Conservation (phyloP, 805 yeast genomes). For the Candida patagonica region DNA sequence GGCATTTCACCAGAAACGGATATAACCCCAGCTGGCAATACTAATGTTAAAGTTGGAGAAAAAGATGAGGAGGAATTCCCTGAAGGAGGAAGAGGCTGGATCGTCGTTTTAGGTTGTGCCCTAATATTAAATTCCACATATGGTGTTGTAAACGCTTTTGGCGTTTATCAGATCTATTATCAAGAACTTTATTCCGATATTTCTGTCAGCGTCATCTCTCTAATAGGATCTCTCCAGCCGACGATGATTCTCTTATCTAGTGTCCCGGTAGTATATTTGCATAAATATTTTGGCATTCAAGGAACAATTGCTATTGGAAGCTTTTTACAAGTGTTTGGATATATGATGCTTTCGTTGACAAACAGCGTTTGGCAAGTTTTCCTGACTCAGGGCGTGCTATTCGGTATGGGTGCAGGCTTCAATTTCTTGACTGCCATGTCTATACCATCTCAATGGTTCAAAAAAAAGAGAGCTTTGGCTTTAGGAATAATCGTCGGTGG, state of each 20-base stretch:
- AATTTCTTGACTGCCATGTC: constrained; percentile 37
- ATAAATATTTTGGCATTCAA: constrained; percentile 36
- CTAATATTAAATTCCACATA: constrained; percentile 41
- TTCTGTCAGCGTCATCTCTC: constrained; percentile 37
- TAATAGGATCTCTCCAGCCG: constrained; percentile 47
- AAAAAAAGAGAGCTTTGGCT: constrained; percentile 36
- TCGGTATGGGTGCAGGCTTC: constrained; percentile 40
- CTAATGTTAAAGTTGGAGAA: constrained; percentile 17
- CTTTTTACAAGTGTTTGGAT: constrained; percentile 34
- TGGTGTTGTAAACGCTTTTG: constrained; percentile 54
- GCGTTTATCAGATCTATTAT: constrained; percentile 48
- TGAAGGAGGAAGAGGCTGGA: constrained; percentile 47
- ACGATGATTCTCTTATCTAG: constrained; percentile 32
- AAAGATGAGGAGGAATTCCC: constrained; percentile 28
- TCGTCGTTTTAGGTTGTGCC: constrained; percentile 41
- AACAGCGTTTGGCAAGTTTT: constrained; percentile 41
- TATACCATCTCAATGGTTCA: constrained; percentile 42
- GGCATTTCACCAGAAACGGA: too few relatives aligned
- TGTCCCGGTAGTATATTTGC: constrained; percentile 31
- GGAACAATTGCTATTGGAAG: constrained; percentile 35
- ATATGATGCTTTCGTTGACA: constrained; percentile 39
- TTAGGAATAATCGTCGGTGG: constrained; percentile 42
- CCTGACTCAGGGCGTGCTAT: constrained; percentile 43
- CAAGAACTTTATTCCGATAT: constrained; percentile 35
- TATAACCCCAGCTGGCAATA: too few relatives aligned